Evolutionary conservation across 2,329 filamentous ascomycete genomes (phyloP).

Genomic region (Arthroderma sp.): DNA sequence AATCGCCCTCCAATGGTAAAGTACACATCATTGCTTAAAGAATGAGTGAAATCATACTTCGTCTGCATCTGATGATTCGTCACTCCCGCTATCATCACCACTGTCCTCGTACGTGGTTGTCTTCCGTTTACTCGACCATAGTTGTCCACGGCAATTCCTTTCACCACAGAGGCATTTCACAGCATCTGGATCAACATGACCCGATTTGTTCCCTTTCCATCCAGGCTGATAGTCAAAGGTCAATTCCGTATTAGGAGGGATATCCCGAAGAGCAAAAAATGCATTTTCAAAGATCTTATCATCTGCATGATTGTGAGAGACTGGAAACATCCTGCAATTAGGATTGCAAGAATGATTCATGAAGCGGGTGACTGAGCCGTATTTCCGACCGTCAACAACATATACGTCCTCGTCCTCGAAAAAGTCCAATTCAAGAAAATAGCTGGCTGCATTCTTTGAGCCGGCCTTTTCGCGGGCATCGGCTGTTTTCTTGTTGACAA

Average conservation of each 20-base stretch:
- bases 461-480: constrained; percentile 25
- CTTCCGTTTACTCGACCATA: constrained; percentile 31
- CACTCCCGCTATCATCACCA: too few species aligned
- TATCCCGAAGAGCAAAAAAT: constrained; percentile 33
- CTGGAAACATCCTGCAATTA: constrained; percentile 33
- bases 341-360: constrained; percentile 38
- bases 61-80: too few species aligned
- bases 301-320: constrained; percentile 29
- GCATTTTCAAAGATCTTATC: constrained; percentile 32
- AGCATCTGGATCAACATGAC: constrained; percentile 23
- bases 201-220: constrained; percentile 11
- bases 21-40: too few species aligned
- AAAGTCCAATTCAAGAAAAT: constrained; percentile 32
- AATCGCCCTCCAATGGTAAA: too few species aligned
- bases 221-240: constrained; percentile 36
- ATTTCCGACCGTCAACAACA: constrained; percentile 31
- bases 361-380: constrained; percentile 31
- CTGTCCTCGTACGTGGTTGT: constrained; percentile 10
- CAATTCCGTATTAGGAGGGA: constrained; percentile 29
- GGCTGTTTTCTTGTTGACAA: constrained; percentile 26
- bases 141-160: constrained; percentile 29
- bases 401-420: constrained; percentile 22
- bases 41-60: too few species aligned
- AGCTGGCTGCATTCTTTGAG: constrained; percentile 22
- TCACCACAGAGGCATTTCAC: constrained; percentile 34